These are phyloP conservation scores for Fragaria ananassa DNA, from an alignment of 306 rosid species.

Conservation along the genomic window DNA sequence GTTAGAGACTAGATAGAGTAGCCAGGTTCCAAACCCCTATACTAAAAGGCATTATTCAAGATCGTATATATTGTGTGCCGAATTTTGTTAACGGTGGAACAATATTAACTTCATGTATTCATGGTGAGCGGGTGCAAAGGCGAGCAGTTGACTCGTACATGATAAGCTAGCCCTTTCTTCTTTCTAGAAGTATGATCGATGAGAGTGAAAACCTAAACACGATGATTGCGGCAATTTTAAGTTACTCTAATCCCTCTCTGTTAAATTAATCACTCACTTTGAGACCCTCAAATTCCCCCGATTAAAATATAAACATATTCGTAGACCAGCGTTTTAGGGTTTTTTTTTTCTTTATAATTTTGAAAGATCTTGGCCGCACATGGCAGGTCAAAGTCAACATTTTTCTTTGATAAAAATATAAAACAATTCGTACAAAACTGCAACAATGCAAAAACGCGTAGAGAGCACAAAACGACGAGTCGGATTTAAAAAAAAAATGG, in stretches of 20 bases:
- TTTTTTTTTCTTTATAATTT: background rate
- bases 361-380: slow-evolving; percentile 31
- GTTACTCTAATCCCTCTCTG: slow-evolving; percentile 4
- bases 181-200: background rate
- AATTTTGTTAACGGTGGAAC: no score
- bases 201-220: slow-evolving; percentile 27
- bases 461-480: slow-evolving; percentile 31
- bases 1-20: no score
- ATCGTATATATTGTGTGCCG: no score
- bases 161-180: no score
- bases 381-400: slow-evolving; percentile 58
- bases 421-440: background rate
- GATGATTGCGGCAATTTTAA: slow-evolving; percentile 49
- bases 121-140: background rate
- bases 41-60: no score
- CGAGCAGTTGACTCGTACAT: slow-evolving; percentile 29
- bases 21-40: no score
- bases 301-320: background rate
- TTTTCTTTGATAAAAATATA: background rate
- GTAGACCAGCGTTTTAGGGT: background rate
- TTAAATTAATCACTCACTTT: slow-evolving; percentile 7
- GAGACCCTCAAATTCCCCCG: background rate
- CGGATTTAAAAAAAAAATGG: background rate
- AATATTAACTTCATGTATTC: background rate
- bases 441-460: slow-evolving; percentile 52